phyloP scores from a whole-genome alignment of 352 stramenopile genomes.

The Pythium guiyangense region DNA sequence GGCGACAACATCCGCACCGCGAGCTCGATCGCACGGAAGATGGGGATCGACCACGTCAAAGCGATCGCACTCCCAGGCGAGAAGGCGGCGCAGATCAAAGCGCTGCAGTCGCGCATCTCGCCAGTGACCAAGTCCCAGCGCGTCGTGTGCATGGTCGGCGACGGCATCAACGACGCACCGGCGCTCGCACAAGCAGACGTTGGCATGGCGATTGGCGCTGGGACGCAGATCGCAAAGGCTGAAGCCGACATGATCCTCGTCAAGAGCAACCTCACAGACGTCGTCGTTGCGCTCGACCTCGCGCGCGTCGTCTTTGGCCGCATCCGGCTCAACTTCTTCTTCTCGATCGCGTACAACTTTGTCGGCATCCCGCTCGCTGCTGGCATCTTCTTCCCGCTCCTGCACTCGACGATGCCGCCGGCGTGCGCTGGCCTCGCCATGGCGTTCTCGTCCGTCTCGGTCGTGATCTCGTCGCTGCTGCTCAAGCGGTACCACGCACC shows the following conservation, averaged over 20 bases:
- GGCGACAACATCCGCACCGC: conserved; percentile 93
- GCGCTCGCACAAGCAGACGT: conserved; percentile 90
- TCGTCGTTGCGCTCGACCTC: conserved; percentile 81
- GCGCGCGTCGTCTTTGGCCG: conserved; percentile 76
- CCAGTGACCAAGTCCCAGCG: conserved; percentile 66
- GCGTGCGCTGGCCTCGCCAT: conserved; percentile 82
- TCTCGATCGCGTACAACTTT: conserved; percentile 85
- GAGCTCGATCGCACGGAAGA: conserved; percentile 79
- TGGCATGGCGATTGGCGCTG: conserved; percentile 90
- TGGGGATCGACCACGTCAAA: conserved; percentile 87
- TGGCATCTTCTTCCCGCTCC: conserved; percentile 81
- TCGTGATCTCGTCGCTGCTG: conserved; percentile 80
- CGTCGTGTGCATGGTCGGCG: conserved; percentile 91
- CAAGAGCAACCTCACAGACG: conserved; percentile 77
- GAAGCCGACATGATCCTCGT: conserved; percentile 87
- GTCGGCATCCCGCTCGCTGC: conserved; percentile 79
- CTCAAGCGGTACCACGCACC: conserved; percentile 71
- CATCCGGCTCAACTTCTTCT: conserved; percentile 88
- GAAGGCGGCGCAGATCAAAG: conserved; percentile 92
- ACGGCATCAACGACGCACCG: conserved; percentile 95
- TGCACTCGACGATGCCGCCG: conserved; percentile 82
- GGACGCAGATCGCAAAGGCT: conserved; percentile 87
- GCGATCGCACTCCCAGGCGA: conserved; percentile 90
- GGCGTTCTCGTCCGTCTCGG: conserved; percentile 86
- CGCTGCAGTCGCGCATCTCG: conserved; percentile 65